phyloP scores from a whole-genome alignment of 75 land plant species.

The Selaginella moellendorffii region DNA sequence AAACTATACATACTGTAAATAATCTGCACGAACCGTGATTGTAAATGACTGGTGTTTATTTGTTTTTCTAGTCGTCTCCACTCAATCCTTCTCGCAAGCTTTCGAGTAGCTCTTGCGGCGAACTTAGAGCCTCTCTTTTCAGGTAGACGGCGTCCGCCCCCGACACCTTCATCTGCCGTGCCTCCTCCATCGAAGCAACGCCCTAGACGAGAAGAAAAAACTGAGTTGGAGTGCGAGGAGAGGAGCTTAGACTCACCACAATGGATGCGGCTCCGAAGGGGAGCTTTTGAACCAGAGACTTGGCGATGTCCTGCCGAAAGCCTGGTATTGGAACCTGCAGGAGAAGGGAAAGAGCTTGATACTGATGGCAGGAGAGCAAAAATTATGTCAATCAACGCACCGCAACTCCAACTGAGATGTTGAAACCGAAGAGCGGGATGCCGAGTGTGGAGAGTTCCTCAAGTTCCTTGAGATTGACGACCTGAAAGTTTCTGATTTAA shows the following conservation, averaged over 20 bases:
- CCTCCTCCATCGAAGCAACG: slow-evolving; percentile 21
- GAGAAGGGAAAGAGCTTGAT: not conserved
- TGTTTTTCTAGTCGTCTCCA: slow-evolving; percentile 31
- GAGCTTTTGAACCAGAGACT: slow-evolving; percentile 20
- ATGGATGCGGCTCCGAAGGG: slow-evolving; percentile 21
- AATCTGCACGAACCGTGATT: no score
- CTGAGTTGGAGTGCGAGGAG: no score
- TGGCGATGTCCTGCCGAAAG: slow-evolving; percentile 24
- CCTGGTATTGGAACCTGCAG: slow-evolving; percentile 27
- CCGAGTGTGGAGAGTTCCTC: slow-evolving; percentile 20
- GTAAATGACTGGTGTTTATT: no score
- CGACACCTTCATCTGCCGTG: slow-evolving; percentile 18
- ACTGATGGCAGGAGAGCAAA: no score
- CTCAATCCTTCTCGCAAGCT: slow-evolving; percentile 15
- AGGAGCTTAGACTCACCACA: slow-evolving; percentile 25
- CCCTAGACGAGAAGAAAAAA: no score
- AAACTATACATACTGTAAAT: no score
- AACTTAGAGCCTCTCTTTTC: slow-evolving; percentile 18
- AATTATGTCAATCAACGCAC: no score
- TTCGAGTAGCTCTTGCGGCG: slow-evolving; percentile 12
- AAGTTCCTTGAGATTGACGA: slow-evolving; percentile 26
- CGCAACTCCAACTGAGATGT: slow-evolving; percentile 23
- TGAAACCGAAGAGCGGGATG: slow-evolving; percentile 20
- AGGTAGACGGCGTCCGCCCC: slow-evolving; percentile 30
- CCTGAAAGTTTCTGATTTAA: slow-evolving; percentile 12